Percentiles rank a stretch among this genome's conserved stretches.
phyloP scores from a whole-genome alignment of 805 yeast genomes.

The Ogataea philodendri region DNA sequence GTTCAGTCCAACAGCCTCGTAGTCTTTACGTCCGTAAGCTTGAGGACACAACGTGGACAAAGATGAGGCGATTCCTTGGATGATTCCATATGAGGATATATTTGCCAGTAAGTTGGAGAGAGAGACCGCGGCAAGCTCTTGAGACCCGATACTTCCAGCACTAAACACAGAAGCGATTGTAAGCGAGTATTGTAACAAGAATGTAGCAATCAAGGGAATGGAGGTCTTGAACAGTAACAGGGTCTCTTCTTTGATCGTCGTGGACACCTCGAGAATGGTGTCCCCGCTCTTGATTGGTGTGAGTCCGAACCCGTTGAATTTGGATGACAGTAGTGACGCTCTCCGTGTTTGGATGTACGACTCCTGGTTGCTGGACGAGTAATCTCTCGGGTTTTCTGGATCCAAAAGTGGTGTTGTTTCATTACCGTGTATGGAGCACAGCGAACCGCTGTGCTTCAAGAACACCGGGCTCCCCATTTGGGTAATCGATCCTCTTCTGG shows the following conservation, averaged over 20 bases:
- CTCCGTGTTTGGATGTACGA: constrained; percentile 27
- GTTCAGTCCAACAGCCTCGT: constrained; percentile 48
- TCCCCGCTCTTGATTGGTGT: constrained; percentile 23
- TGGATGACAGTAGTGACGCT: constrained; percentile 26
- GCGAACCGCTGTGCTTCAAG: constrained; percentile 14
- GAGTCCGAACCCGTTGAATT: constrained; percentile 13
- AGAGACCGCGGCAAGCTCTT: constrained; percentile 56
- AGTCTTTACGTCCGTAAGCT: constrained; percentile 54
- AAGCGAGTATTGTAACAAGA: constrained; percentile 50
- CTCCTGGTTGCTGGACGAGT: constrained; percentile 25
- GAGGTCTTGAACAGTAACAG: constrained; percentile 41
- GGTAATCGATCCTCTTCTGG: constrained; percentile 26
- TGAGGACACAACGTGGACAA: constrained; percentile 59
- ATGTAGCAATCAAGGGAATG: constrained; percentile 50
- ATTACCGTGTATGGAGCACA: constrained; percentile 10
- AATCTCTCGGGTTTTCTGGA: constrained; percentile 16
- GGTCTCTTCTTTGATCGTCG: constrained; percentile 37
- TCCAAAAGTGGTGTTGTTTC: constrained; percentile 10
- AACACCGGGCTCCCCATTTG: constrained; percentile 12
- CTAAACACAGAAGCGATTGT: constrained; percentile 52
- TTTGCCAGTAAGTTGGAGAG: constrained; percentile 58
- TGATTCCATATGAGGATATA: constrained; percentile 53
- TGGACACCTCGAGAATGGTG: constrained; percentile 39
- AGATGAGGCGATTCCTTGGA: constrained; percentile 56
- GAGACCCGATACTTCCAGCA: constrained; percentile 57